Evolutionary conservation across 2,329 filamentous ascomycete species (phyloP).

Genomic region (Microascus cirrosus): DNA sequence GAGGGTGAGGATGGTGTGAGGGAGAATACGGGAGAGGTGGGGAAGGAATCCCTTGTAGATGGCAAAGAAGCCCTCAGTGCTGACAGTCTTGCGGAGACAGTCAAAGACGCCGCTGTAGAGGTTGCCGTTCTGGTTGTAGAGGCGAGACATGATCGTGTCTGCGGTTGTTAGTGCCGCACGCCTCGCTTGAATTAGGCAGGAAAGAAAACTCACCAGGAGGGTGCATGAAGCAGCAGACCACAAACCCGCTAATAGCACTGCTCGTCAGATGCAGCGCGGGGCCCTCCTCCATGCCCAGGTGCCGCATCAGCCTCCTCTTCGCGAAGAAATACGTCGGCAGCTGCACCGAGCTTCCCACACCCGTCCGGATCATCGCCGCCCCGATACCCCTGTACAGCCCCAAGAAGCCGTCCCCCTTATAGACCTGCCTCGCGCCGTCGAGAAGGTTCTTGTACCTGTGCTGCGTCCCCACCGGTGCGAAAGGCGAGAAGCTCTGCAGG

Average conservation of each 20-base stretch:
- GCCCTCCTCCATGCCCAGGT: conserved; percentile 83
- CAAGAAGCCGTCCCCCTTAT: conserved; percentile 59
- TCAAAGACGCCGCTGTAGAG: conserved; percentile 92
- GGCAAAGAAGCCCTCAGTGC: conserved; percentile 80
- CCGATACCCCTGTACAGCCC: conserved; percentile 85
- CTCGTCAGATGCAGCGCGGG: conserved; percentile 80
- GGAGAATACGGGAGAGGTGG: conserved; percentile 85
- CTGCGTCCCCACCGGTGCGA: conserved; percentile 91
- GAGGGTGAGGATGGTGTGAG: conserved; percentile 89
- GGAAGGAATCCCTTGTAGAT: conserved; percentile 98
- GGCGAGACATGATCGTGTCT: conserved; percentile 95
- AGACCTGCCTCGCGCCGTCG: conserved; percentile 76
- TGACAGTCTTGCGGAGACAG: conserved; percentile 81
- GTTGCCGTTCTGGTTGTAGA: conserved; percentile 98
- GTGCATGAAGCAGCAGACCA: conserved; percentile 97
- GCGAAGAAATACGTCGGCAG: conserved; percentile 97
- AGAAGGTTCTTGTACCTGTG: conserved; percentile 79
- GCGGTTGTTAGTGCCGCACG: background rate
- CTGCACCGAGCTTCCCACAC: conserved; percentile 92
- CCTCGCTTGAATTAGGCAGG: background rate
- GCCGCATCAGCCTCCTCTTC: conserved; percentile 71
- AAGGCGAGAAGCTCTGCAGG: conserved; percentile 86
- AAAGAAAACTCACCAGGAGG: conserved; percentile 61
- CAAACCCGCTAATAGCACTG: conserved; percentile 84
- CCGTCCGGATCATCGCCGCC: conserved; percentile 91